phyloP scores from a whole-genome alignment of 2,329 filamentous ascomycete species.

The Ophiocordyceps australis region DNA sequence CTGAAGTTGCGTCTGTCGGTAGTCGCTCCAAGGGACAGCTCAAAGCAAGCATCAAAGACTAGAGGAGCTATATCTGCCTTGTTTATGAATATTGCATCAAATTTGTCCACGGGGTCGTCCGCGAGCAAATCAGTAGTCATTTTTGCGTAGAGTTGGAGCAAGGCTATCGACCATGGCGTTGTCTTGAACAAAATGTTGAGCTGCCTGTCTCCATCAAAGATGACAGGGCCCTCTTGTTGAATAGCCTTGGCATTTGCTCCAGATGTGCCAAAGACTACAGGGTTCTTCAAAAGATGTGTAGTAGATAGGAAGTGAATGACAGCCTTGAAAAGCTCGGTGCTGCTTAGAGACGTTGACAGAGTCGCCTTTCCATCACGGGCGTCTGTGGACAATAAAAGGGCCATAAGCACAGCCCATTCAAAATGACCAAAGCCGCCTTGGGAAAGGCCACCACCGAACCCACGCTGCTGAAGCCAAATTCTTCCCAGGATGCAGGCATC shows the following conservation, averaged over 20 bases:
- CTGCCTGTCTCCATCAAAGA: slow-evolving; percentile 59
- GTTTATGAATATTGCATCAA: slow-evolving; percentile 67
- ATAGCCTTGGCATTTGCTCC: slow-evolving; percentile 14
- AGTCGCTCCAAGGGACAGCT: too few species aligned
- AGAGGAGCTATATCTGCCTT: slow-evolving; percentile 35
- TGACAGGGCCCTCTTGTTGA: slow-evolving; percentile 38
- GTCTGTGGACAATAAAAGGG: slow-evolving; percentile 63
- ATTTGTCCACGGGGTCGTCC: slow-evolving; percentile 58
- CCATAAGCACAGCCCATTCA: slow-evolving; percentile 72
- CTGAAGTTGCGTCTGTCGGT: slow-evolving; percentile 22
- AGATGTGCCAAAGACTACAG: slow-evolving; percentile 29
- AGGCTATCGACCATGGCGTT: slow-evolving; percentile 62
- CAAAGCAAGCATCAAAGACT: slow-evolving; percentile 30
- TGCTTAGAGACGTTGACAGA: slow-evolving; percentile 66
- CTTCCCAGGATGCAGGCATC: slow-evolving; percentile 77
- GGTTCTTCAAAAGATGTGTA: slow-evolving; percentile 52
- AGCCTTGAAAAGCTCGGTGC: slow-evolving; percentile 89
- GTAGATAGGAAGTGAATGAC: slow-evolving; percentile 71
- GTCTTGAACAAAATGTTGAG: slow-evolving; percentile 86
- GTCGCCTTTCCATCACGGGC: slow-evolving; percentile 52
- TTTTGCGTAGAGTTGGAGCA: slow-evolving; percentile 57
- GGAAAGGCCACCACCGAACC: slow-evolving; percentile 51
- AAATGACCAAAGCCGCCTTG: slow-evolving; percentile 82
- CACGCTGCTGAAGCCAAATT: slow-evolving; percentile 78
- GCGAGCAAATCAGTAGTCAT: slow-evolving; percentile 59